Evolutionary conservation across 1,139 yeast genomes (phyloP), one percentile per base, ranked within the genome.

Genomic region (Suhomyces wounanorum): DNA sequence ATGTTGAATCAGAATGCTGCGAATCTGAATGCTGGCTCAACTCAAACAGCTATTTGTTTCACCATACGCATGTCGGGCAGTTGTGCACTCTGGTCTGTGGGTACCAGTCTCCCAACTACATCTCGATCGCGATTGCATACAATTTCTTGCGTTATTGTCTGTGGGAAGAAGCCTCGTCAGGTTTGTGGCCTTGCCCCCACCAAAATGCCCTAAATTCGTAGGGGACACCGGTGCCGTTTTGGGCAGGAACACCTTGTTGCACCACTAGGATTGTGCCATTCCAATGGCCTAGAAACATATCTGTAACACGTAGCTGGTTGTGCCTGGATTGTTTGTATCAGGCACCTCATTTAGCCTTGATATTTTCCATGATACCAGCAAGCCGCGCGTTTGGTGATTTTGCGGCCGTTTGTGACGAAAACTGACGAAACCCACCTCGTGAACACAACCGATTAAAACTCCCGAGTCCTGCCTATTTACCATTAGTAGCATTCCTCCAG

Each of bases 401-500:
- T 42, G 46, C 44, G 47, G 16, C 49, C 52, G 43, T 33, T 33
- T 21, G 36, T 13, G 51, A 48, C 44, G 47, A 44, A 38, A 45
- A 45, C 48, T 40, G 48, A 45, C 52, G 49, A 49, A 21, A 6
- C 13, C n/a, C 31, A 26, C 37, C 36, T n/a, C 17, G 43, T 33
- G 41, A 33, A 18, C 28, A 25, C 40, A 39, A 18, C 36, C 18
- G 35, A 38, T 30, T 9, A 21, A 44, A 43, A 10, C 21, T 35
- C 11, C 38, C 37, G 21, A 33, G 18, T 33, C 18, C 18, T 33
- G 14, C 11, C 37, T 17, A 33, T 14, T 33, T 33, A 17, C 11
- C 37, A 14, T 33, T 14, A 17, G 11, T 14, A 31, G 7, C 37
- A 3, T 30, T 11, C 14, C 13, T 30, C 14, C 14, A 5, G 14